Conservation (phyloP, 345 rosid species). For the Kernera saxatilis region DNA sequence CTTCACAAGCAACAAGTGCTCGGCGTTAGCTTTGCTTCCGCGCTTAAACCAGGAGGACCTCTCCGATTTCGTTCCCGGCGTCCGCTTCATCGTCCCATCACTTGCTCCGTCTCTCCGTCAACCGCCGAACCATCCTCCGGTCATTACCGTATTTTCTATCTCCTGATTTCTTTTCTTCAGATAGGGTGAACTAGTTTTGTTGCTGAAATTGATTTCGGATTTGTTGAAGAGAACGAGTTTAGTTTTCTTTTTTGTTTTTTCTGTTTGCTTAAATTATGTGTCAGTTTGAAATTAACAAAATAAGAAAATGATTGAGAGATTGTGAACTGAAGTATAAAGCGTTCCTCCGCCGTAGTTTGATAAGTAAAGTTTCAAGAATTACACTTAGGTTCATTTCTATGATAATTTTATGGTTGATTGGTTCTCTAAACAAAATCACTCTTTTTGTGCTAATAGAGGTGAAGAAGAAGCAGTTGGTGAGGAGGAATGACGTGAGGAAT, state of each 20-base stretch:
- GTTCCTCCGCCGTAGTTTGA: background rate
- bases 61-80: slow-evolving; percentile 40
- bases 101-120: slow-evolving; percentile 58
- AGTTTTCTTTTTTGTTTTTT: background rate
- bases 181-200: background rate
- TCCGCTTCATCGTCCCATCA: slow-evolving; percentile 34
- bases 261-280: background rate
- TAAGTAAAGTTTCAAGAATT: background rate
- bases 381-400: background rate
- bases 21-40: slow-evolving; percentile 42
- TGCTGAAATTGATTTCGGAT: slow-evolving; percentile 9
- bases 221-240: background rate
- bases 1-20: slow-evolving; percentile 37
- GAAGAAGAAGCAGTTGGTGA: slow-evolving; percentile 64
- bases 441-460: slow-evolving; percentile 46
- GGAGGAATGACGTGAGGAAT: slow-evolving; percentile 79
- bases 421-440: slow-evolving; percentile 9
- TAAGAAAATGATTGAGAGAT: background rate
- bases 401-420: background rate
- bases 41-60: slow-evolving; percentile 25
- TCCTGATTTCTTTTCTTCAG: background rate
- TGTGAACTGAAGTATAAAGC: background rate
- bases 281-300: background rate
- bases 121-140: slow-evolving; percentile 54
- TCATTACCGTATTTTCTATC: slow-evolving; percentile 16